phyloP scores from a whole-genome alignment of 2,329 filamentous ascomycete genomes.

The Tolypocladium ovalisporum region DNA sequence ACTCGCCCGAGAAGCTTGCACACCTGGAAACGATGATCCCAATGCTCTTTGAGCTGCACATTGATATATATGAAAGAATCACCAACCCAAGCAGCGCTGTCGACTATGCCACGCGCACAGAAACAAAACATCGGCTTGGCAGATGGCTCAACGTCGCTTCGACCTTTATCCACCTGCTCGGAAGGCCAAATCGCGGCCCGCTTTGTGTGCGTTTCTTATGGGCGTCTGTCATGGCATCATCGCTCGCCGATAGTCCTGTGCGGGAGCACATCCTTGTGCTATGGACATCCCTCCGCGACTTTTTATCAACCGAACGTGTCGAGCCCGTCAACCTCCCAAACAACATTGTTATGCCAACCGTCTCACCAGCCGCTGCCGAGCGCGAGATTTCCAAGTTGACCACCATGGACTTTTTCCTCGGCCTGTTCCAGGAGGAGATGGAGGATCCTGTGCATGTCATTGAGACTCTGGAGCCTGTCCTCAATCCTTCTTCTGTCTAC shows the following conservation, averaged over 20 bases:
- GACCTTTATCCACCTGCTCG: constrained; percentile 26
- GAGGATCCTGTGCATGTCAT: constrained; percentile 77
- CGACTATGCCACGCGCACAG: constrained; percentile 34
- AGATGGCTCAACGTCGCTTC: constrained; percentile 42
- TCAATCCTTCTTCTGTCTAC: constrained; percentile 58
- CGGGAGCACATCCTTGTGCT: constrained; percentile 46
- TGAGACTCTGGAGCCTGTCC: constrained; percentile 81
- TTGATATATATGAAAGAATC: constrained; percentile 49
- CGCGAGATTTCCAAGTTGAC: constrained; percentile 85
- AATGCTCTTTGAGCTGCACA: constrained; percentile 51
- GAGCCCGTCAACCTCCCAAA: constrained; percentile 58
- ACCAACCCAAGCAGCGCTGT: constrained; percentile 46
- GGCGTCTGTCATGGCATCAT: constrained; percentile 43
- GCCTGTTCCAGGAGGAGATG: constrained; percentile 74
- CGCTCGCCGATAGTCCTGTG: constrained; percentile 39
- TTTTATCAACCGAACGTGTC: constrained; percentile 28
- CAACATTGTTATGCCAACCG: constrained; percentile 77
- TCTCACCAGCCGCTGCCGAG: constrained; percentile 75
- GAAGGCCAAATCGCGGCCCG: constrained; percentile 21
- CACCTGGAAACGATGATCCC: constrained; percentile 36
- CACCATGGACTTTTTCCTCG: constrained; percentile 92
- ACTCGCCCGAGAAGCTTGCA: constrained; percentile 13
- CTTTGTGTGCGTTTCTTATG: constrained; percentile 45
- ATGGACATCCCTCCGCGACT: constrained; percentile 47
- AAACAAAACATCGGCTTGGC: constrained; percentile 37